Evolutionary conservation across 1,284 basidiomycete genomes (phyloP), one percentile per base, ranked within the genome.

Genomic region (Irpex rosettiformis): DNA sequence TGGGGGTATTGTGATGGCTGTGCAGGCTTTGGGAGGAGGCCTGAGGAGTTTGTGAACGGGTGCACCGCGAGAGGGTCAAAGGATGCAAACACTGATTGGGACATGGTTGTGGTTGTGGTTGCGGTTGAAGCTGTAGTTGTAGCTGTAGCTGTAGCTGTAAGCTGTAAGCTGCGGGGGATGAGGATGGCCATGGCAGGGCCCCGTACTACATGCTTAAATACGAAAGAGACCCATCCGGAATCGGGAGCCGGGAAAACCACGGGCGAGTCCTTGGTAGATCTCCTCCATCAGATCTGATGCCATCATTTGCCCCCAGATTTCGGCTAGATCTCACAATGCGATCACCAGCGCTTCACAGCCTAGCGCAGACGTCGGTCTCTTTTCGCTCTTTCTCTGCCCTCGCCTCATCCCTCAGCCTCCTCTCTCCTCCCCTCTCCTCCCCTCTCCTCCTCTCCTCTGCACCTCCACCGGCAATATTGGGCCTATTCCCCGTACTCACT

Each of bases 11-110:
- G 70, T 6, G 81, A 81, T 22, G 82, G 82, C 37, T 70, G 66
- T 16, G 80, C 76, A 51, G 81, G 77, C 60, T 70, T 70, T 13
- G 80, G 77, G 18, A 76, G 62, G 47, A 81, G 64, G 40, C 80
- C 79, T 57, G 78, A 80, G 67, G 72, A 77, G 69, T 84, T 83
- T 27, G 83, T 85, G 77, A 86, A 86, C 13, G 82, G 82, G 68
- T 86, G 82, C 28, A 74, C 77, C 18, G 78, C 80, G 65, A 81
- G 81, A 30, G 83, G 83, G 73, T 86, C 75, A 66, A 86, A 86
- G 27, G 78, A 78, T 27, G 75, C 70, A 64, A 80, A 73, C 40
- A 71, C 16, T 21, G 54, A 66, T 51, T 70, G 67, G 48, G 73
- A 71, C 73, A 75, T 73, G 61, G 60, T 57, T 25, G 40, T 49